Evolutionary conservation across 345 rosid genomes (phyloP).

Genomic region (Reutealis trisperma): DNA sequence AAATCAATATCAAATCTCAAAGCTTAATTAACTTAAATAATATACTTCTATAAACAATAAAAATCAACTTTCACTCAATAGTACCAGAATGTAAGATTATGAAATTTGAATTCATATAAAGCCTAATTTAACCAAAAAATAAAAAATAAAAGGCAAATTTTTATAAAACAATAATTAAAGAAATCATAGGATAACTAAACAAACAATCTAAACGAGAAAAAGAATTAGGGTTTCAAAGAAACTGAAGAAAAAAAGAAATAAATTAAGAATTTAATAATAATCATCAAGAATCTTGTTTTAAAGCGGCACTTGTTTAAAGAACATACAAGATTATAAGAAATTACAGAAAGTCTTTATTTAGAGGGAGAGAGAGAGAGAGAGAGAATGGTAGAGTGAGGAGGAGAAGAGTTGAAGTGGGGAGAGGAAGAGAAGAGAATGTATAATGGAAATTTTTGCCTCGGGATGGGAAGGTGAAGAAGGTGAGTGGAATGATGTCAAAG

Average conservation of each 20-base stretch:
- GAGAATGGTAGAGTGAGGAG: neutral
- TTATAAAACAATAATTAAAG: neutral
- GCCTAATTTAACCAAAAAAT: neutral
- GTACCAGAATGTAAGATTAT: neutral
- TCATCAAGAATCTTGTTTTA: too few relatives aligned
- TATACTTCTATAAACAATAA: neutral
- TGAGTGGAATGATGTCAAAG: slow-evolving; percentile 69
- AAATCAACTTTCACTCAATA: too few relatives aligned
- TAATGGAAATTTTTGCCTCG: slow-evolving; percentile 45
- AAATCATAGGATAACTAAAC: neutral
- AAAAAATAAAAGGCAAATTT: neutral
- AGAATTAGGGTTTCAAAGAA: slow-evolving; percentile 3
- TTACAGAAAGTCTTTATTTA: neutral
- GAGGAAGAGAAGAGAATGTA: slow-evolving; percentile 34
- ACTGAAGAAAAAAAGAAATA: neutral
- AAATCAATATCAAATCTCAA: slow-evolving; percentile 1
- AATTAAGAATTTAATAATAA: neutral
- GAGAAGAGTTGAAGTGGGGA: slow-evolving; percentile 9
- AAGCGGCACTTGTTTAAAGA: too few relatives aligned
- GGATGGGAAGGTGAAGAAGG: slow-evolving; percentile 59
- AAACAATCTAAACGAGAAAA: neutral
- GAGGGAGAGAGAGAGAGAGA: neutral
- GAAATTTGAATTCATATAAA: neutral
- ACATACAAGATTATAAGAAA: too few relatives aligned
- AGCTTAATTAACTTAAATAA: neutral